These are phyloP conservation scores for Leccinellum rugosiceps DNA, from an alignment of 768 basidiomycete species.

Conservation along the genomic window DNA sequence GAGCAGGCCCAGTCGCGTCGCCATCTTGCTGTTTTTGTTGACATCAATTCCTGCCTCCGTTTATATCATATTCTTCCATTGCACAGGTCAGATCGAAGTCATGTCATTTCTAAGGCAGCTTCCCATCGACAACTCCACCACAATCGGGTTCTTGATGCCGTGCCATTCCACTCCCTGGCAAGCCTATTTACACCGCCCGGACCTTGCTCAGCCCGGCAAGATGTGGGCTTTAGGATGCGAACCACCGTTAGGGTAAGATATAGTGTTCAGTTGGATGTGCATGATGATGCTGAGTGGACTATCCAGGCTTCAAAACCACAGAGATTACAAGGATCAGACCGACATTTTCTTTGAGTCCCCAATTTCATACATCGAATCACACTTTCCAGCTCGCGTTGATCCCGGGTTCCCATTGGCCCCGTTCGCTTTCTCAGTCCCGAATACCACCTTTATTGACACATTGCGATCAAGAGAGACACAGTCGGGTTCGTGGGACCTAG, in stretches of 20 bases:
- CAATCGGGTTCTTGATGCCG: slow-evolving; percentile 86
- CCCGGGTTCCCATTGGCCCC: slow-evolving; percentile 62
- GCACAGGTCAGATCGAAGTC: slow-evolving; percentile 73
- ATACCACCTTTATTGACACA: slow-evolving; percentile 29
- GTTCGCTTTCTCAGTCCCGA: slow-evolving; percentile 49
- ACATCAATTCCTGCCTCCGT: slow-evolving; percentile 58
- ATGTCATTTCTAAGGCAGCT: slow-evolving; percentile 63
- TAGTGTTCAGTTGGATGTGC: neutral
- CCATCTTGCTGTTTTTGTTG: slow-evolving; percentile 41
- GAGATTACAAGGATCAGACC: slow-evolving; percentile 75
- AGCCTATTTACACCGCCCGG: slow-evolving; percentile 74
- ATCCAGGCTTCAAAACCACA: slow-evolving; percentile 42
- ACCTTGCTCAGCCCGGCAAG: slow-evolving; percentile 50
- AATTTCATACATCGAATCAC: slow-evolving; percentile 53
- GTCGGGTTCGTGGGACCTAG: slow-evolving; percentile 22
- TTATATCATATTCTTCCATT: slow-evolving; percentile 75
- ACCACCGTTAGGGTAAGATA: slow-evolving; percentile 79
- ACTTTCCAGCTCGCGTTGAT: slow-evolving; percentile 67
- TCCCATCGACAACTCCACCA: slow-evolving; percentile 46
- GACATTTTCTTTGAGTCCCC: slow-evolving; percentile 79
- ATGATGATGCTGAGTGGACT: slow-evolving; percentile 9
- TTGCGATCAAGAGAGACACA: slow-evolving; percentile 29
- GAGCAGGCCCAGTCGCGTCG: slow-evolving; percentile 22
- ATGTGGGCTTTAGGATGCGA: slow-evolving; percentile 92
- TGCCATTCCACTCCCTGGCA: slow-evolving; percentile 97